phyloP scores from a whole-genome alignment of 495 filamentous ascomycete genomes.

The Ascobolus immersus region DNA sequence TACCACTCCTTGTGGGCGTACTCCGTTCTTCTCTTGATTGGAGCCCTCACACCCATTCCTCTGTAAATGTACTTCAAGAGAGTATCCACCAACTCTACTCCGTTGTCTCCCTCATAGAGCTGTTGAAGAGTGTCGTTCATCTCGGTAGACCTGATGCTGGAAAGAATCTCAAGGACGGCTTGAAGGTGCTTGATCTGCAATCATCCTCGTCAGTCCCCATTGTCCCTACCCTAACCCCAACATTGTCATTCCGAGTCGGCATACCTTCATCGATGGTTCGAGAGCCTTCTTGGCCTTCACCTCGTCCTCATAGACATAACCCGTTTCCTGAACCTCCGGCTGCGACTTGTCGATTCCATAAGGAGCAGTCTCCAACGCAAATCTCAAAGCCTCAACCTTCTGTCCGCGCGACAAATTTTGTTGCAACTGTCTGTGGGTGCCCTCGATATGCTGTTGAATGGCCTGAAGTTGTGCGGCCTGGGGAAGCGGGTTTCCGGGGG shows the following conservation, averaged over 20 bases:
- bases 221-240: background rate
- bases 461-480: conserved; percentile 34
- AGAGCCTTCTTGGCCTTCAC: too few species aligned
- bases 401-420: conserved; percentile 46
- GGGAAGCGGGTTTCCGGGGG: conserved; percentile 29
- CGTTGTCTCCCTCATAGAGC: conserved; percentile 32
- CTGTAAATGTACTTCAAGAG: conserved; percentile 40
- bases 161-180: conserved; percentile 43
- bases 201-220: conserved; percentile 1
- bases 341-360: conserved; percentile 41
- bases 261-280: conserved; percentile 39
- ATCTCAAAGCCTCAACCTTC: conserved; percentile 35
- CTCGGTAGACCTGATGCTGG: conserved; percentile 47
- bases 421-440: conserved; percentile 26
- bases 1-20: conserved; percentile 4
- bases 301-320: too few species aligned
- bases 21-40: too few species aligned
- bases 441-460: conserved; percentile 31
- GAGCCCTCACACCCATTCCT: conserved; percentile 27
- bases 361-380: conserved; percentile 41
- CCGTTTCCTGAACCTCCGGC: too few species aligned
- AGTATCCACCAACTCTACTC: conserved; percentile 32
- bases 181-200: conserved; percentile 37
- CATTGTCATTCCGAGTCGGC: background rate
- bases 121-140: conserved; percentile 41